phyloP scores from a whole-genome alignment of 1,284 basidiomycete species.

The Tetrapyrgos nigripes region DNA sequence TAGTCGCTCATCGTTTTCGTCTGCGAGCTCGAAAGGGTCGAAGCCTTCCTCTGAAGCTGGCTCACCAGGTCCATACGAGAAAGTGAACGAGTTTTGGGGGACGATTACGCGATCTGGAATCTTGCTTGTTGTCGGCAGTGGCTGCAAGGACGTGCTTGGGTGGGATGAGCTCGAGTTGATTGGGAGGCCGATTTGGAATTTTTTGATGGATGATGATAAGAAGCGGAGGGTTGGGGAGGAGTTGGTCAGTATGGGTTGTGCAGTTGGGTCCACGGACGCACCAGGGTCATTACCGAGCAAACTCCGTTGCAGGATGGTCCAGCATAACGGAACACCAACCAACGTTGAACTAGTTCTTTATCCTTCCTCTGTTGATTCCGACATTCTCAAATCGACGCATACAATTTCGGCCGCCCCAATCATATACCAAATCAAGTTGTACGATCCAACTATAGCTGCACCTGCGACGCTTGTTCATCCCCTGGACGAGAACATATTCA shows the following conservation, averaged over 20 bases:
- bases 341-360: constrained; percentile 47
- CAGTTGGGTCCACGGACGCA: constrained; percentile 21
- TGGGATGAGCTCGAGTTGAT: constrained; percentile 75
- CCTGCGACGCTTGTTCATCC: constrained; percentile 33
- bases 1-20: constrained; percentile 10
- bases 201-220: constrained; percentile 42
- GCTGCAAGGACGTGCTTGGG: constrained; percentile 62
- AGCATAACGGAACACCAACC: constrained; percentile 37
- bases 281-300: constrained; percentile 25
- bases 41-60: background rate
- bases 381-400: constrained; percentile 19
- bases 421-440: constrained; percentile 41
- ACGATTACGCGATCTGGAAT: constrained; percentile 56
- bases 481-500: constrained; percentile 63
- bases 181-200: constrained; percentile 65
- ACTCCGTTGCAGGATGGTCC: constrained; percentile 36
- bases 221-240: constrained; percentile 24
- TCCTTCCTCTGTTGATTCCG: constrained; percentile 40
- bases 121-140: constrained; percentile 58
- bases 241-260: constrained; percentile 25
- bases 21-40: background rate
- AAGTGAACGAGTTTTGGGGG: constrained; percentile 60
- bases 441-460: constrained; percentile 25
- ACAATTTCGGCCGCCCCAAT: constrained; percentile 39
- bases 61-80: background rate